phyloP scores from a whole-genome alignment of 495 filamentous ascomycete genomes.

The Hyaloscypha variabilis region DNA sequence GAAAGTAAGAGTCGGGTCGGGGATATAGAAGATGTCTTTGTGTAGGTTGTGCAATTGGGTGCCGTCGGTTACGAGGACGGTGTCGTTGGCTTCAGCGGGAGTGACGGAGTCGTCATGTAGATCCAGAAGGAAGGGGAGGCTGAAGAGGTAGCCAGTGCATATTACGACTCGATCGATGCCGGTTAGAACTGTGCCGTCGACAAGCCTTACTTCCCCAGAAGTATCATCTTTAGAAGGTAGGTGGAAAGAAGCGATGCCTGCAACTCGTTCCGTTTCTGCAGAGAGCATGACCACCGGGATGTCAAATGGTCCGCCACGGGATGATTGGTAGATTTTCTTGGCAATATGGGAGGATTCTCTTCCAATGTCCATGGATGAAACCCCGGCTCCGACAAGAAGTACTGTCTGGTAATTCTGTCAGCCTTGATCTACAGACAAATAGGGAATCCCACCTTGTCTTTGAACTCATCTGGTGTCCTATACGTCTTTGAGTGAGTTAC shows the following conservation, averaged over 20 bases:
- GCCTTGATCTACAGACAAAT: slow-evolving; percentile 49
- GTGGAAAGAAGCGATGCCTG: slow-evolving; percentile 45
- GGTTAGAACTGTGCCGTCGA: slow-evolving; percentile 48
- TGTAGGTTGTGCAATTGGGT: slow-evolving; percentile 67
- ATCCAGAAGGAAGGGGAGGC: slow-evolving; percentile 54
- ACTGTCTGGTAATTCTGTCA: slow-evolving; percentile 59
- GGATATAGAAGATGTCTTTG: slow-evolving; percentile 58
- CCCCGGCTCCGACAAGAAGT: slow-evolving; percentile 76
- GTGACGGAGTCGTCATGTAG: slow-evolving; percentile 40
- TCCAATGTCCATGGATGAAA: slow-evolving; percentile 82
- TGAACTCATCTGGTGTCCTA: slow-evolving; percentile 60
- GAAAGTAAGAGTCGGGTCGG: slow-evolving; percentile 41
- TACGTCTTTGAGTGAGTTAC: slow-evolving; percentile 85
- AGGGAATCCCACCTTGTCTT: slow-evolving; percentile 52
- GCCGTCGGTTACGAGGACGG: slow-evolving; percentile 62
- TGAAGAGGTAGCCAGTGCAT: slow-evolving; percentile 58
- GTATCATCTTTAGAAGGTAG: slow-evolving; percentile 42
- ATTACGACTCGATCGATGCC: slow-evolving; percentile 58
- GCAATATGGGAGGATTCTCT: slow-evolving; percentile 33
- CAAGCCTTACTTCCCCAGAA: slow-evolving; percentile 44
- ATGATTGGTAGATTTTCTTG: slow-evolving; percentile 45
- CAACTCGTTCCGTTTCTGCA: slow-evolving; percentile 48
- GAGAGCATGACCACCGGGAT: slow-evolving; percentile 54
- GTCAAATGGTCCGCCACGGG: slow-evolving; percentile 46
- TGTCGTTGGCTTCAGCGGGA: slow-evolving; percentile 44